Conservation (phyloP, 257 asterid species). For the Orobanche coerulescens region DNA sequence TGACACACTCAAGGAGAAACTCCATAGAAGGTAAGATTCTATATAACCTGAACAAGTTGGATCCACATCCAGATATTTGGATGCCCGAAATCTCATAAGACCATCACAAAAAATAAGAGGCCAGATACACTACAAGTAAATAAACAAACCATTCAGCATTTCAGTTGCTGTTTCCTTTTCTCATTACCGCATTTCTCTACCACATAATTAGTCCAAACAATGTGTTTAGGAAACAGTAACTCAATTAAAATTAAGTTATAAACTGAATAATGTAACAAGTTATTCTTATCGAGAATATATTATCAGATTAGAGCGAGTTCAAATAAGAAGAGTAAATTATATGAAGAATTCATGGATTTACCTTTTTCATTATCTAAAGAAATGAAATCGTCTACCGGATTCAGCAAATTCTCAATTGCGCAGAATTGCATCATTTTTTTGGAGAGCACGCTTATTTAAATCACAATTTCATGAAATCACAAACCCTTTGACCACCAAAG, state of each 20-base stretch:
- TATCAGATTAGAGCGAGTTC: not conserved
- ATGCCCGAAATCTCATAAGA: not conserved
- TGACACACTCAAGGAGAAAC: no score
- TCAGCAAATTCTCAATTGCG: not conserved
- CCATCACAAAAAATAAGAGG: not conserved
- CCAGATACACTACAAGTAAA: not conserved
- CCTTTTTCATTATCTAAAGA: not conserved
- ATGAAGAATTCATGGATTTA: not conserved
- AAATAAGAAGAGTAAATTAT: not conserved
- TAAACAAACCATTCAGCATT: not conserved
- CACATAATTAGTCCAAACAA: conserved; percentile 4
- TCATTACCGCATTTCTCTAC: not conserved
- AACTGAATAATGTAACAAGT: not conserved
- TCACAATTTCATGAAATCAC: not conserved
- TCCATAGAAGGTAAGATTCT: no score
- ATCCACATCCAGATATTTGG: not conserved
- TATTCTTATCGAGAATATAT: not conserved
- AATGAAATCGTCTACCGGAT: not conserved
- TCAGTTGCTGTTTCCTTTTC: not conserved
- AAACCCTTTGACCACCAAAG: not conserved
- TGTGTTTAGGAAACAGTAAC: not conserved
- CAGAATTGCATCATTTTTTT: conserved; percentile 1
- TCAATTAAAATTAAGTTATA: not conserved
- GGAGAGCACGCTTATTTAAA: not conserved
- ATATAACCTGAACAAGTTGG: conserved; percentile 14